Evolutionary conservation across 768 basidiomycete species (phyloP), one percentile per base, ranked within the genome.

Genomic region (Tricholoma furcatifolium): DNA sequence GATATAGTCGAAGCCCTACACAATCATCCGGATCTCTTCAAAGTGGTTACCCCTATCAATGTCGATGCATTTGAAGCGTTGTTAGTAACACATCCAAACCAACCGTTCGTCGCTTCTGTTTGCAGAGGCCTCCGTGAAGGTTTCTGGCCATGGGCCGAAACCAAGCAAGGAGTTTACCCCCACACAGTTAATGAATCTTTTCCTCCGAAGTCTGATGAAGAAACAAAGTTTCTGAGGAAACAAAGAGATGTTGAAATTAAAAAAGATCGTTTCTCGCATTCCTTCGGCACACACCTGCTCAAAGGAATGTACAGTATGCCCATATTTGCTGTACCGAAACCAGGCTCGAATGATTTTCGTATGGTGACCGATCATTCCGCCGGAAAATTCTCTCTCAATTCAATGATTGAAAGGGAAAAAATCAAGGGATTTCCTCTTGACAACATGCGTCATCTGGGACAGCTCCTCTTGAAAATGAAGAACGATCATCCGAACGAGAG

Each of bases 311-410:
- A n/a, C n/a, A n/a, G n/a, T n/a, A n/a, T n/a, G n/a, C n/a, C n/a
- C n/a, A n/a, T 3, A 4, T 27, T 35, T 44, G 42, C 50, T 14
- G 30, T 51, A 2, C 50, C 50, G 9, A 51, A 51, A 36, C 31
- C 24, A 4, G 20, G 21, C 6, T 32, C 41, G 3, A 18, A 5
- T 15, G 30, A 31, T n/a, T 23, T 32, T n/a, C 30, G 50, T 4
- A 43, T 51, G 42, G 50, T 51, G 2, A 51, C 50, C 4, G 32
- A 51, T 27, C 42, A 51, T 10, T 43, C 24, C 7, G 40, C 40
- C 4, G 50, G 50, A 18, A 7, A 51, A 6, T 51, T 32, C 23
- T 51, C 39, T 4, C 31, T 43, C 2, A 51, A 43, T 12, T 15
- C 50, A 8, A 51, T 51, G 32, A 14, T 36, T 36, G 6, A 15